Conservation (phyloP, 2,329 filamentous ascomycete species). For the Scolecobasidium constrictum region DNA sequence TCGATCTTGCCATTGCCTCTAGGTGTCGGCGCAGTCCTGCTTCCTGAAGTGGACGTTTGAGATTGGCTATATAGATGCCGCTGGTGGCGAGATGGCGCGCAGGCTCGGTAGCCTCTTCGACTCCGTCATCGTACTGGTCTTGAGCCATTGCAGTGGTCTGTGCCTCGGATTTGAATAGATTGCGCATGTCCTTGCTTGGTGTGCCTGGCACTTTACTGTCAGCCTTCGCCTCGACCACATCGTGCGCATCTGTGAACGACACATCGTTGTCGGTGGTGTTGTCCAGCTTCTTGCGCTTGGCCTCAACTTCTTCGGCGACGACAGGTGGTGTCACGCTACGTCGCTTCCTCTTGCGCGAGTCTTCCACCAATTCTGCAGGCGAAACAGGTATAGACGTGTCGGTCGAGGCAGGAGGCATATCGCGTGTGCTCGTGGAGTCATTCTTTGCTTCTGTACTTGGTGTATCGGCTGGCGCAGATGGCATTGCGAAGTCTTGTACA, state of each 20-base stretch:
- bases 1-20: too few relatives aligned
- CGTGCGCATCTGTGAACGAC: constrained; percentile 10
- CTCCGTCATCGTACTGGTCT: background rate
- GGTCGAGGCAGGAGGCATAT: background rate
- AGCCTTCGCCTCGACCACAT: background rate
- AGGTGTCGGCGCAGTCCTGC: constrained; percentile 55
- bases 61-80: constrained; percentile 78
- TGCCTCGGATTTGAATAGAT: background rate
- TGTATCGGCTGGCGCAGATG: background rate
- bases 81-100: constrained; percentile 62
- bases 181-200: background rate
- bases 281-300: constrained; percentile 31
- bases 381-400: constrained; percentile 1
- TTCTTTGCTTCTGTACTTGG: background rate
- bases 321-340: constrained; percentile 27
- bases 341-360: constrained; percentile 30
- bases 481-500: background rate
- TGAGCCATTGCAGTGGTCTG: background rate
- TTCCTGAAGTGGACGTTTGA: constrained; percentile 76
- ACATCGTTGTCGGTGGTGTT: constrained; percentile 18
- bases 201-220: background rate
- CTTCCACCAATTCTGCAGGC: constrained; percentile 15
- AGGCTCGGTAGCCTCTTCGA: constrained; percentile 25
- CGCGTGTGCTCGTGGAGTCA: background rate
- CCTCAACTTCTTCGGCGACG: constrained; percentile 23